phyloP scores from a whole-genome alignment of 306 rosid species.

The Lathyrus oleraceus region DNA sequence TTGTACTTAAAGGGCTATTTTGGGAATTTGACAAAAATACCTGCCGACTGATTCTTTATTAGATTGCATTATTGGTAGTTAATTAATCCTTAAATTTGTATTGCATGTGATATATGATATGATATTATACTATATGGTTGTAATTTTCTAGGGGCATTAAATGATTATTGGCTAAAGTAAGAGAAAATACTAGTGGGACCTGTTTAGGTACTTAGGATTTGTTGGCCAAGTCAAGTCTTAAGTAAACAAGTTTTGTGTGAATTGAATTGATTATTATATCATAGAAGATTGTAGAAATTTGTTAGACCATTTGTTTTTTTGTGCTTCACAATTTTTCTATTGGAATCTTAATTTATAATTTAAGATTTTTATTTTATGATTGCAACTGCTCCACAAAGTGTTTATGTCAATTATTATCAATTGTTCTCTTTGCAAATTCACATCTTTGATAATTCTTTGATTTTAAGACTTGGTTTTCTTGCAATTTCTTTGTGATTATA shows the following conservation, averaged over 20 bases:
- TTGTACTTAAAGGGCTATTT: slow-evolving; percentile 24
- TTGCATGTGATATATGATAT: background rate
- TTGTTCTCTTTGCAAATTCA: slow-evolving; percentile 29
- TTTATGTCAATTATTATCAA: slow-evolving; percentile 34
- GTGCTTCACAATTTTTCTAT: slow-evolving; percentile 38
- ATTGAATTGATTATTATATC: slow-evolving; percentile 36
- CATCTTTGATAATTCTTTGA: slow-evolving; percentile 40
- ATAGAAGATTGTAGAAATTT: slow-evolving; percentile 69
- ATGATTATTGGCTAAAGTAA: slow-evolving; percentile 44
- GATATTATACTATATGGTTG: slow-evolving; percentile 15
- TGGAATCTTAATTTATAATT: slow-evolving; percentile 48
- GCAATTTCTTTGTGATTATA: slow-evolving; percentile 20
- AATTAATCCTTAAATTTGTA: background rate
- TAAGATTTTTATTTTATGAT: slow-evolving; percentile 43
- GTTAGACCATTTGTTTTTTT: slow-evolving; percentile 45
- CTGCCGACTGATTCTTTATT: slow-evolving; percentile 45
- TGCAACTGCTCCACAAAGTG: slow-evolving; percentile 67
- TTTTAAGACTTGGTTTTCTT: slow-evolving; percentile 21
- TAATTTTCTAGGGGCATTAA: slow-evolving; percentile 39
- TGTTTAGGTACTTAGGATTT: slow-evolving; percentile 57
- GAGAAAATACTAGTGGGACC: slow-evolving; percentile 55
- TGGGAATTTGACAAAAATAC: slow-evolving; percentile 27
- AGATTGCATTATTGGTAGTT: slow-evolving; percentile 13
- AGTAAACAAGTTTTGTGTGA: slow-evolving; percentile 50
- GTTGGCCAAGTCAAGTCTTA: slow-evolving; percentile 62